phyloP scores from a whole-genome alignment of 306 rosid genomes.

The Cucurbita moschata region DNA sequence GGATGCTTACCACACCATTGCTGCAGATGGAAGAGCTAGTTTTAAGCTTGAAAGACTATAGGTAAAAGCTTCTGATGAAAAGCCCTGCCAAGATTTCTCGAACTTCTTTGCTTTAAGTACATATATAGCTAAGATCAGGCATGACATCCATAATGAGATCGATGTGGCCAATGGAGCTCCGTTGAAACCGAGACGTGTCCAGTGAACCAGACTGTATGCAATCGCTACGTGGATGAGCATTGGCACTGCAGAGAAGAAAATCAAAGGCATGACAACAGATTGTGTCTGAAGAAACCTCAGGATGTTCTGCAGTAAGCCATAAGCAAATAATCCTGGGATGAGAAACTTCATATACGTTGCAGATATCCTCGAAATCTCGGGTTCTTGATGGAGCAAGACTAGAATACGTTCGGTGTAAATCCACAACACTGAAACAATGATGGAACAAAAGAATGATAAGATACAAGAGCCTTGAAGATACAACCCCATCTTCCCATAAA shows the following conservation, averaged over 20 bases:
- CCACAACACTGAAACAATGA: slow-evolving; percentile 42
- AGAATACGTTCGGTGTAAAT: slow-evolving; percentile 39
- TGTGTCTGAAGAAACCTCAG: slow-evolving; percentile 70
- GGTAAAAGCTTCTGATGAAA: slow-evolving; percentile 38
- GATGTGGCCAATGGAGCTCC: slow-evolving; percentile 61
- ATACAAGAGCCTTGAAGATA: slow-evolving; percentile 64
- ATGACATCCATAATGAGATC: slow-evolving; percentile 48
- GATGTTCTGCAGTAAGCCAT: slow-evolving; percentile 49
- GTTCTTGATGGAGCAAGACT: slow-evolving; percentile 47
- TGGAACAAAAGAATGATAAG: slow-evolving; percentile 33
- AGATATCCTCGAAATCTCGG: slow-evolving; percentile 33
- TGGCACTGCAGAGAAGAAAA: slow-evolving; percentile 41
- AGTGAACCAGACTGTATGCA: slow-evolving; percentile 35
- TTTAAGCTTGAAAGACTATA: slow-evolving; percentile 33
- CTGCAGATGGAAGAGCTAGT: slow-evolving; percentile 60
- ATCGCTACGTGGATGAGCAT: slow-evolving; percentile 27
- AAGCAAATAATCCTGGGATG: slow-evolving; percentile 57
- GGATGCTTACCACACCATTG: slow-evolving; percentile 60
- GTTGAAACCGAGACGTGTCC: slow-evolving; percentile 26
- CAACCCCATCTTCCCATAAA: slow-evolving; percentile 43
- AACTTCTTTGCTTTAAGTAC: slow-evolving; percentile 28
- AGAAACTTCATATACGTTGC: slow-evolving; percentile 45
- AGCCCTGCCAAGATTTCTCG: slow-evolving; percentile 51
- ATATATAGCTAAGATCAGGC: slow-evolving; percentile 22
- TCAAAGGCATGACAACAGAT: slow-evolving; percentile 37